Base-by-base conservation (phyloP, 805 yeast species). In the Kodamaea restingae region DNA sequence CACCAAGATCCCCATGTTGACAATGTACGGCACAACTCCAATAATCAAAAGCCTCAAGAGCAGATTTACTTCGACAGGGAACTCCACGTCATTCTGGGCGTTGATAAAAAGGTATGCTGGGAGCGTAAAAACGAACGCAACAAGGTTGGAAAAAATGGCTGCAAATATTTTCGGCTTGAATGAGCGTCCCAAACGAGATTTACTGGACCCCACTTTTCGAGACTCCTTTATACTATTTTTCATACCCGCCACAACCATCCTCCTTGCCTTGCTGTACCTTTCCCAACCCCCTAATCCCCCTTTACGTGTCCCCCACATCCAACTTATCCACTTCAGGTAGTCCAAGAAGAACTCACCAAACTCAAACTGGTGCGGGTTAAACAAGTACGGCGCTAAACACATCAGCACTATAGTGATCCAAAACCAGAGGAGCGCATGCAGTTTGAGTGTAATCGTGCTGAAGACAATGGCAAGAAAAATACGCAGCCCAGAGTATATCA, bases 401-500 rank as follows among this genome's bases (percentile, higher is more conserved):
- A 75, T 44, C 1, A 78, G 62, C 8, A 66, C 48, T 11, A 70
- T 57, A 1, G 77, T 72, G n/a, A 74, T 60, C 70, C 75, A 74
- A 47, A 75, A 75, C 79, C 79, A 75, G 25, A 83, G 54, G 15
- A 84, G 56, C 0, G 88, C 77, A 0, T 81, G 79, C 52, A 81
- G 85, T 88, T 90, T 88, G 75, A 87, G 84, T 0, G 96, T 71
- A 7, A 82, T 57, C 0, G 88, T 77, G 6, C 90, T 85, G 67
- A 87, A 88, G 36, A 86, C 50, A 20, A 90, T 65, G 70, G 84
- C 75, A 48, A 88, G 56, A 47, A 84, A 70, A 8, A 86, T 66
- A 37, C 83, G 75, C 0, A 83, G 65, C 0, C 98, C 98, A 4
- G 82, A 63, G 58, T 88, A 87, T 27, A 90, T 81, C 1, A 96